phyloP scores from a whole-genome alignment of 2,329 filamentous ascomycete species.

The Didymella keratinophila region DNA sequence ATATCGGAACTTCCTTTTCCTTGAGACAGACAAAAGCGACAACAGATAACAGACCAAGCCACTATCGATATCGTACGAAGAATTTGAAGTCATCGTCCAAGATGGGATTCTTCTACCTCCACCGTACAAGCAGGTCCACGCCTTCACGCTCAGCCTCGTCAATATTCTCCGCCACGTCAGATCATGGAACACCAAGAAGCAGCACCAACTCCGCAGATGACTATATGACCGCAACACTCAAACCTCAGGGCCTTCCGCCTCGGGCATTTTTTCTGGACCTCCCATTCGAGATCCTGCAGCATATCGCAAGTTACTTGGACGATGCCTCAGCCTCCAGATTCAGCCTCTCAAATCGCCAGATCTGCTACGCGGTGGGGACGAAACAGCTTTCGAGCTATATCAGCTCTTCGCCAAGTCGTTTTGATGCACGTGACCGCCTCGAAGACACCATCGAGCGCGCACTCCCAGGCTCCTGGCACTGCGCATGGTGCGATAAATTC shows the following conservation, averaged over 20 bases:
- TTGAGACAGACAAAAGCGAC: not conserved
- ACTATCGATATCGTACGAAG: not conserved
- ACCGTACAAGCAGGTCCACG: slow-evolving; percentile 5
- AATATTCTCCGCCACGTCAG: not conserved
- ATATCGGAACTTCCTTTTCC: not conserved
- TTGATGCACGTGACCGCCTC: slow-evolving; percentile 34
- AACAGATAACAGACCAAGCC: not conserved
- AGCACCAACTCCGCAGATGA: slow-evolving; percentile 11
- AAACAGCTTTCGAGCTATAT: slow-evolving; percentile 30
- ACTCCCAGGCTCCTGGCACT: slow-evolving; percentile 45
- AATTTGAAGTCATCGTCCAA: not conserved
- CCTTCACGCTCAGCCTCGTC: slow-evolving; percentile 11
- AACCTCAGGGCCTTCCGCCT: slow-evolving; percentile 7
- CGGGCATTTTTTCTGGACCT: slow-evolving; percentile 33
- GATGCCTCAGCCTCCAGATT: slow-evolving; percentile 35
- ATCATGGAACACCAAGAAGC: slow-evolving; percentile 7
- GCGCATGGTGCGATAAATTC: slow-evolving; percentile 47
- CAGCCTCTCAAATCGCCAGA: slow-evolving; percentile 36
- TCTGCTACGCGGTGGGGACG: slow-evolving; percentile 42
- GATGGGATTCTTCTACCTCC: slow-evolving; percentile 20
- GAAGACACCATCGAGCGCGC: slow-evolving; percentile 43
- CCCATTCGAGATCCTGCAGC: slow-evolving; percentile 43
- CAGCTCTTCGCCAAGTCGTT: slow-evolving; percentile 20
- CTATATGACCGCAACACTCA: slow-evolving; percentile 22
- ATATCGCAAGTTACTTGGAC: slow-evolving; percentile 39